These are phyloP conservation scores for Begonia loranthoides DNA, from an alignment of 306 rosid species.

Conservation along the genomic window DNA sequence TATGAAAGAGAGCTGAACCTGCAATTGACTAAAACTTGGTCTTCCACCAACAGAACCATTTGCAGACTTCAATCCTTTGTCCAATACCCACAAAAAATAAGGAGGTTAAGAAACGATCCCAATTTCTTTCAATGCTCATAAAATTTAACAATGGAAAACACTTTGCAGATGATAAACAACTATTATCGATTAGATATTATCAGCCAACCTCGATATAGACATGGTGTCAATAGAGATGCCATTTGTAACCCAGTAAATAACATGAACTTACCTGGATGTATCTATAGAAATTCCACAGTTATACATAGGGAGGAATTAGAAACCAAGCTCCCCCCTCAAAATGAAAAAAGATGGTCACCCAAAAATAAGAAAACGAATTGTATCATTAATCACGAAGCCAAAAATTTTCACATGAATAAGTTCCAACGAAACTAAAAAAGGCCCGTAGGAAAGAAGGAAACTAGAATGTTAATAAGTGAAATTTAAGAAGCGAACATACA, in stretches of 20 bases:
- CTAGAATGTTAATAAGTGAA: neutral
- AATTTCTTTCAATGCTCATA: neutral
- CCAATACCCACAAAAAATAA: constrained; percentile 11
- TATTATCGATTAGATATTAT: neutral
- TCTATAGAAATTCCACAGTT: constrained; percentile 3
- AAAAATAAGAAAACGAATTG: neutral
- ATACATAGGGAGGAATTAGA: neutral
- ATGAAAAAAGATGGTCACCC: too few relatives aligned
- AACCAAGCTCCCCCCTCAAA: neutral
- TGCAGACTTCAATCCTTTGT: constrained; percentile 27
- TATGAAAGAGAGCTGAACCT: constrained; percentile 22
- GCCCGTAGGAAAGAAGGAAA: neutral
- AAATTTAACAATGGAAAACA: neutral
- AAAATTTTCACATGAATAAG: neutral
- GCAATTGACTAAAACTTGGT: constrained; percentile 34
- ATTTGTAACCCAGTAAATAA: constrained; percentile 15
- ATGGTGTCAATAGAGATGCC: constrained; percentile 29
- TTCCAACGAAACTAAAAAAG: neutral
- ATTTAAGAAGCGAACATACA: too few relatives aligned
- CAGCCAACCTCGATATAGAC: constrained; percentile 26
- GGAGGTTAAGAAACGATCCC: neutral
- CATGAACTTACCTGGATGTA: constrained; percentile 2
- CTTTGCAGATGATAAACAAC: too few relatives aligned
- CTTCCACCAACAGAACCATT: constrained; percentile 27
- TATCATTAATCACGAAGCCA: neutral